These are phyloP conservation scores for Atalantia buxifolia DNA, from an alignment of 345 rosid genomes.

Conservation along the genomic window DNA sequence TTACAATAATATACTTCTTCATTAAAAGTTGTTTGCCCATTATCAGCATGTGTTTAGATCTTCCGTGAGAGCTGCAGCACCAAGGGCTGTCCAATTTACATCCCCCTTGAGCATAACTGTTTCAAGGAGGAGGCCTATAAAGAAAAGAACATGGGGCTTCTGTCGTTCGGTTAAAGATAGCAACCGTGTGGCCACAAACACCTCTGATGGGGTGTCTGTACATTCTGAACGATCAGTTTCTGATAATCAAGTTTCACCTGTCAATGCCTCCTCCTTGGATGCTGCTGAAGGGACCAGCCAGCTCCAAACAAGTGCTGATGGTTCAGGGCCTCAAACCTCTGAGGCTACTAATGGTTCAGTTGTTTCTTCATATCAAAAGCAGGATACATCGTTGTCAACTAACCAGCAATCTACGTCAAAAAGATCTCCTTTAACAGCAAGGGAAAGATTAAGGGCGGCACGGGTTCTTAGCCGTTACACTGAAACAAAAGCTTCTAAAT, in stretches of 20 bases:
- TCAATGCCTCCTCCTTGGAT: constrained; percentile 20
- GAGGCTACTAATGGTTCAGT: constrained; percentile 39
- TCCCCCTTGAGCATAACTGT: constrained; percentile 17
- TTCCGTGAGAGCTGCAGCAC: constrained; percentile 16
- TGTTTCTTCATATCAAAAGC: constrained; percentile 24
- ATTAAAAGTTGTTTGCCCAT: constrained; percentile 30
- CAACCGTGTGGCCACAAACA: constrained; percentile 27
- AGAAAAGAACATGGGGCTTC: constrained; percentile 24
- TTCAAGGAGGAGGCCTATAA: constrained; percentile 14
- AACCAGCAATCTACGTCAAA: constrained; percentile 21
- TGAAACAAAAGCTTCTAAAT: constrained; percentile 50
- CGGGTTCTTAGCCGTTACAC: constrained; percentile 62
- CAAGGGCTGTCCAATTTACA: constrained; percentile 14
- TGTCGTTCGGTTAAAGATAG: constrained; percentile 43
- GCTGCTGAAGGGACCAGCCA: constrained; percentile 6
- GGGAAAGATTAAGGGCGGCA: constrained; percentile 89
- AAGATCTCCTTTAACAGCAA: constrained; percentile 65
- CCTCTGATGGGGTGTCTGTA: constrained; percentile 22
- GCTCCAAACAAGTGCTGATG: constrained; percentile 11
- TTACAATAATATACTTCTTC: constrained; percentile 11
- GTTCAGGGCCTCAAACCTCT: constrained; percentile 16
- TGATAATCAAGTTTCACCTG: constrained; percentile 17
- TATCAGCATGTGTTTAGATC: constrained; percentile 24
- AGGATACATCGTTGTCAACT: neutral
- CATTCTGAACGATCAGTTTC: constrained; percentile 19